These are phyloP conservation scores for Colletotrichum lentis DNA, from an alignment of 2,329 filamentous ascomycete genomes.

Conservation along the genomic window DNA sequence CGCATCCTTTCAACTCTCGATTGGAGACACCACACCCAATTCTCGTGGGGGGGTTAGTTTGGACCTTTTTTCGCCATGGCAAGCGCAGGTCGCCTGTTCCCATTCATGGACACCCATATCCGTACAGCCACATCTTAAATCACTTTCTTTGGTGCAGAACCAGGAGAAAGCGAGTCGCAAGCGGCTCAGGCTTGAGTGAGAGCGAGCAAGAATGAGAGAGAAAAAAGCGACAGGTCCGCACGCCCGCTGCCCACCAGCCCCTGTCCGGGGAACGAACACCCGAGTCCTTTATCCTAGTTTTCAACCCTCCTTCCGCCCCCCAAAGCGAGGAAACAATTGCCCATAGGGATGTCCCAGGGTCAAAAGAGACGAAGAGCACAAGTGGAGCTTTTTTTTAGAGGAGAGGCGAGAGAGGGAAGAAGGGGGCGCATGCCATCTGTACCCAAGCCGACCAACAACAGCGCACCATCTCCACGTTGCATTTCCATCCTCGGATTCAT, in stretches of 20 bases:
- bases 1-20: neutral
- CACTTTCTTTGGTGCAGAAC: constrained; percentile 4
- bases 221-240: neutral
- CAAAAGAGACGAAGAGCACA: neutral
- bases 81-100: constrained; percentile 6
- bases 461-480: constrained; percentile 30
- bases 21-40: neutral
- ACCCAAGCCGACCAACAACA: constrained; percentile 3
- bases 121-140: constrained; percentile 33
- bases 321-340: neutral
- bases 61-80: constrained; percentile 10
- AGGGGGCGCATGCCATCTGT: neutral
- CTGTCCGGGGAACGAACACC: constrained; percentile 35
- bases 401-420: constrained; percentile 5
- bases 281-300: constrained; percentile 27
- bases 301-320: constrained; percentile 1
- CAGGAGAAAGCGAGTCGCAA: neutral
- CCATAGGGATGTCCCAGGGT: neutral
- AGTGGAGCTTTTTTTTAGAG: constrained; percentile 2
- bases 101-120: constrained; percentile 27
- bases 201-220: constrained; percentile 1
- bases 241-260: constrained; percentile 12
- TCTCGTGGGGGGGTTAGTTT: constrained; percentile 13
- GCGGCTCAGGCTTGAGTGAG: constrained; percentile 16
- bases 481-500: constrained; percentile 33